These are phyloP conservation scores for Leptodontidium sp. DNA, from an alignment of 2,329 filamentous ascomycete genomes.

Conservation along the genomic window DNA sequence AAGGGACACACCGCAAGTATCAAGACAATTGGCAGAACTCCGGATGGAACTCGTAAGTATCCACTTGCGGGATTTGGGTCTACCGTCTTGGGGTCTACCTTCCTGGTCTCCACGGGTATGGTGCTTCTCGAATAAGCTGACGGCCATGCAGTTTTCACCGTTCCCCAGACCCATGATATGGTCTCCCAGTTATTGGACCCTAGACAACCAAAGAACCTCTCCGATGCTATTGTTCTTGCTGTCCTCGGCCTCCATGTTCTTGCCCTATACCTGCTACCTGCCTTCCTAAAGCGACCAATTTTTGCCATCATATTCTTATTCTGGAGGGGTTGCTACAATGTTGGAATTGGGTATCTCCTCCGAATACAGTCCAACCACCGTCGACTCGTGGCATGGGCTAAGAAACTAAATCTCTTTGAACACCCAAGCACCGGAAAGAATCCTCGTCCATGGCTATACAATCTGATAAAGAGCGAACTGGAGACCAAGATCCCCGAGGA, in stretches of 20 bases:
- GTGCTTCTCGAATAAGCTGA: background rate
- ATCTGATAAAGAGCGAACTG: slow-evolving; percentile 84
- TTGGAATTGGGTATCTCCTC: slow-evolving; percentile 89
- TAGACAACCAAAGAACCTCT: slow-evolving; percentile 92
- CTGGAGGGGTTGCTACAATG: slow-evolving; percentile 93
- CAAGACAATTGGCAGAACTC: slow-evolving; percentile 90
- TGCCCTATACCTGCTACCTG: slow-evolving; percentile 76
- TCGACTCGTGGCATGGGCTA: slow-evolving; percentile 86
- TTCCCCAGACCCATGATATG: slow-evolving; percentile 98
- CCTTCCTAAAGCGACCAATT: slow-evolving; percentile 72
- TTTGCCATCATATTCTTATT: slow-evolving; percentile 88
- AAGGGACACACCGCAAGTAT: slow-evolving; percentile 56
- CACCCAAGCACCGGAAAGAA: slow-evolving; percentile 82
- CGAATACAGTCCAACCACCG: slow-evolving; percentile 90
- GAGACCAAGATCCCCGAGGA: slow-evolving; percentile 94
- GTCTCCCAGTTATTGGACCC: slow-evolving; percentile 96
- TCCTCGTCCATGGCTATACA: slow-evolving; percentile 82
- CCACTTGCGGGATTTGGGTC: background rate
- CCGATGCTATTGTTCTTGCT: slow-evolving; percentile 80
- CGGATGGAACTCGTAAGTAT: slow-evolving; percentile 83
- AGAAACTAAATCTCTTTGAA: slow-evolving; percentile 86
- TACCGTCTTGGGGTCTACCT: background rate
- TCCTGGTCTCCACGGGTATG: too few species aligned
- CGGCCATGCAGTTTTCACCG: slow-evolving; percentile 78
- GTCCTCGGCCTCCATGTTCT: slow-evolving; percentile 80